phyloP scores from a whole-genome alignment of 2,329 filamentous ascomycete genomes.

The Rhynchosporium secalis region DNA sequence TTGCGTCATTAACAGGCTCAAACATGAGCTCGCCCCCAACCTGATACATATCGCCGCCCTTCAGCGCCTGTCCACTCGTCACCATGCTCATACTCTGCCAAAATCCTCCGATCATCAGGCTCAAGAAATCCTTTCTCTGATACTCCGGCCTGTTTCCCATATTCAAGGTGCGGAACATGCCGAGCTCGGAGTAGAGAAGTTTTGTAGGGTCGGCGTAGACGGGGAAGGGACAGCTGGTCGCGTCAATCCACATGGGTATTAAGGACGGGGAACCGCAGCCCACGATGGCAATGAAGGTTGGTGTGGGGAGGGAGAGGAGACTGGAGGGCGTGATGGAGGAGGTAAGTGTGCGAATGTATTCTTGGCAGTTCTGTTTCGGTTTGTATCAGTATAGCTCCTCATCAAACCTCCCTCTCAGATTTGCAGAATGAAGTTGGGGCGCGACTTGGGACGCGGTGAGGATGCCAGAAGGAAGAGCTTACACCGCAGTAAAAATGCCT shows the following conservation, averaged over 20 bases:
- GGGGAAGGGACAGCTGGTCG: conserved; percentile 52
- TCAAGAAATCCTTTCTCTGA: conserved; percentile 45
- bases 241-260: conserved; percentile 51
- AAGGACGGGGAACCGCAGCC: conserved; percentile 57
- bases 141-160: conserved; percentile 52
- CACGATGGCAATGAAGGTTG: conserved; percentile 50
- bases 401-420: neutral
- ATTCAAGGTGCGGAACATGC: conserved; percentile 51
- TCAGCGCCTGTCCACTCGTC: conserved; percentile 44
- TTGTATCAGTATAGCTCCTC: conserved; percentile 5
- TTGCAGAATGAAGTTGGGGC: no score
- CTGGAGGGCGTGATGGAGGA: conserved; percentile 35
- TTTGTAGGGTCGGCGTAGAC: conserved; percentile 58
- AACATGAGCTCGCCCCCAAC: conserved; percentile 48
- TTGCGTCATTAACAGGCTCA: conserved; percentile 35
- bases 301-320: conserved; percentile 37
- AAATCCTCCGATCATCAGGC: conserved; percentile 43
- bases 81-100: conserved; percentile 47
- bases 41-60: conserved; percentile 53
- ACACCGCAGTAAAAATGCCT: conserved; percentile 44
- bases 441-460: no score
- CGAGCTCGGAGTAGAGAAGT: conserved; percentile 54
- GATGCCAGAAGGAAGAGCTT: conserved; percentile 16
- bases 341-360: conserved; percentile 38
- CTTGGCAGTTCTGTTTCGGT: conserved; percentile 39